Percentiles rank a stretch among this genome's conserved stretches.
phyloP scores from a whole-genome alignment of 2,329 filamentous ascomycete species.

The Arthrobotrys musiformis region DNA sequence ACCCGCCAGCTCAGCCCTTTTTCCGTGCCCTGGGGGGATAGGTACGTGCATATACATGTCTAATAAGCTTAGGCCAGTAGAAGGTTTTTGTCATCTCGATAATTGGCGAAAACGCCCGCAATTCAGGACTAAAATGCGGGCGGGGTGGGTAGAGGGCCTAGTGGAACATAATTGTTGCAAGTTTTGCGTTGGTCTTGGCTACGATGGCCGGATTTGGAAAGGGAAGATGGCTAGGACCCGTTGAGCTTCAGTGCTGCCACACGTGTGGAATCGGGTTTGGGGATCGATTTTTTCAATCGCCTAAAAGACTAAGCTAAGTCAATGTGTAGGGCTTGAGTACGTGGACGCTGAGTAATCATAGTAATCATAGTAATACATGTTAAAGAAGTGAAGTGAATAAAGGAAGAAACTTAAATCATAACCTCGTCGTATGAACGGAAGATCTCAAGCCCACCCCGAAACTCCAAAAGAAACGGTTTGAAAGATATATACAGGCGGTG shows the following conservation, averaged over 20 bases:
- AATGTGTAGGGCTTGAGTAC: too few species aligned
- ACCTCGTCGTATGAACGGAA: neutral
- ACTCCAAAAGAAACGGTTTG: neutral
- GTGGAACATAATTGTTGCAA: constrained; percentile 21
- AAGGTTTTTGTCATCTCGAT: neutral
- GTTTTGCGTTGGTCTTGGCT: constrained; percentile 23
- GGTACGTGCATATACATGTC: neutral
- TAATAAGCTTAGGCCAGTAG: neutral
- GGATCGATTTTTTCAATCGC: neutral
- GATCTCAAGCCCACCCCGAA: neutral
- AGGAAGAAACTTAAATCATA: constrained; percentile 8
- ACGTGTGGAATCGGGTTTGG: neutral
- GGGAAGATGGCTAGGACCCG: neutral
- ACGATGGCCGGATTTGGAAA: constrained; percentile 15
- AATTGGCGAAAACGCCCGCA: constrained; percentile 41
- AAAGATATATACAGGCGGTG: neutral
- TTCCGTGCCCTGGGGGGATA: neutral
- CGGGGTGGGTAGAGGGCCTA: neutral
- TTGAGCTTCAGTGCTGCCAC: neutral
- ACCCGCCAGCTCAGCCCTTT: constrained; percentile 3
- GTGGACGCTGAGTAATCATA: neutral
- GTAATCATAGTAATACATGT: constrained; percentile 3
- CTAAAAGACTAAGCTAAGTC: too few species aligned
- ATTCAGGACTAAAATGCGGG: constrained; percentile 36
- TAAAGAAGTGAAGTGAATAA: neutral